phyloP scores from a whole-genome alignment of 2,329 filamentous ascomycete species.

The Remersonia thermophila region DNA sequence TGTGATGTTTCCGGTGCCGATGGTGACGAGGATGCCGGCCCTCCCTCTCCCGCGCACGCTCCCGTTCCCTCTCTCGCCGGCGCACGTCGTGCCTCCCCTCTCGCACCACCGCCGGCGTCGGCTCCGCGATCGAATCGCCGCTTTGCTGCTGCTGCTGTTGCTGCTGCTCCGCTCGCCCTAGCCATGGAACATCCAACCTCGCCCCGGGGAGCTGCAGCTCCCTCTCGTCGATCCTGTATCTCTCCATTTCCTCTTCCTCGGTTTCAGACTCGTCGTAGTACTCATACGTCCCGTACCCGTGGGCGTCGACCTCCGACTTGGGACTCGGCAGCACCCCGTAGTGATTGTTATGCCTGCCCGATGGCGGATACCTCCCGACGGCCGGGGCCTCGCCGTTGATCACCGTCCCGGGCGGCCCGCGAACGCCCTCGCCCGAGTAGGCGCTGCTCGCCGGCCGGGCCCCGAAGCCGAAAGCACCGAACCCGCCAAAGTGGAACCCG shows the following conservation, averaged over 20 bases:
- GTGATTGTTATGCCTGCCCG: constrained; percentile 1
- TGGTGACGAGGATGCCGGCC: constrained; percentile 3
- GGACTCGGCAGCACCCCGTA: constrained; percentile 28
- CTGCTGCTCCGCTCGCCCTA: constrained; percentile 27
- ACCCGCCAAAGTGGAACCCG: not conserved
- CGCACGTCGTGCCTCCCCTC: constrained; percentile 5
- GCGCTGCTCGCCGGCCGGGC: constrained; percentile 19
- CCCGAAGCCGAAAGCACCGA: constrained; percentile 1
- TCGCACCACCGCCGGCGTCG: constrained; percentile 10
- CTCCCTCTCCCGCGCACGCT: not conserved
- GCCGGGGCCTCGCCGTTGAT: constrained; percentile 6
- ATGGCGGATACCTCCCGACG: not conserved
- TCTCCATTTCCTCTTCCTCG: too few relatives aligned
- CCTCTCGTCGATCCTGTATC: constrained; percentile 25
- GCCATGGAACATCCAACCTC: constrained; percentile 29
- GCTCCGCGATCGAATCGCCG: constrained; percentile 2
- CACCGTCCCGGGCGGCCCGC: constrained; percentile 13
- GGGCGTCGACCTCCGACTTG: constrained; percentile 29
- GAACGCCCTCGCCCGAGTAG: constrained; percentile 16
- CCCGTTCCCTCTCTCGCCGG: constrained; percentile 22
- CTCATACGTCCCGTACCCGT: constrained; percentile 4
- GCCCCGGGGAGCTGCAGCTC: constrained; percentile 30
- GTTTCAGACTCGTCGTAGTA: too few relatives aligned
- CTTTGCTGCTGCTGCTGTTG: not conserved
- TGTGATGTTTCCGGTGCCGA: constrained; percentile 6